These are phyloP conservation scores for Cercospora citrullina DNA, from an alignment of 2,329 filamentous ascomycete genomes.

Conservation along the genomic window DNA sequence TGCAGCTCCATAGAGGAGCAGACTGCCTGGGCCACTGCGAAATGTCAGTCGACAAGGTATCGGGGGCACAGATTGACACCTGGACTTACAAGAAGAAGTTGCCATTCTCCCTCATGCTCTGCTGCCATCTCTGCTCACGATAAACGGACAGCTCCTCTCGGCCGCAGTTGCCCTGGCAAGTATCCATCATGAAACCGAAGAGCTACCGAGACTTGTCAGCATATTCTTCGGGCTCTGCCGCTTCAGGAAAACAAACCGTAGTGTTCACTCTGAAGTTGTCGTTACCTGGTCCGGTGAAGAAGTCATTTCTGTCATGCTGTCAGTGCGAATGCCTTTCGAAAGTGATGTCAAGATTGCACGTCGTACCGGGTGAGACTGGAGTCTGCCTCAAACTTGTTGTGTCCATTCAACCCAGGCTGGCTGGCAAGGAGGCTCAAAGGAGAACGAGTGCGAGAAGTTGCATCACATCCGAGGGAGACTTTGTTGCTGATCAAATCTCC, in stretches of 20 bases:
- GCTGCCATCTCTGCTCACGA: constrained; percentile 44
- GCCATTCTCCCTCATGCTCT: constrained; percentile 41
- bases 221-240: neutral
- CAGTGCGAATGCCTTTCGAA: neutral
- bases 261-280: constrained; percentile 46
- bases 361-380: constrained; percentile 38
- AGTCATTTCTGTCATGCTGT: constrained; percentile 36
- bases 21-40: constrained; percentile 37
- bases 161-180: constrained; percentile 40
- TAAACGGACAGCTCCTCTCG: constrained; percentile 34
- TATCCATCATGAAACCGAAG: constrained; percentile 42
- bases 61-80: neutral
- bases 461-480: constrained; percentile 46
- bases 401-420: constrained; percentile 44
- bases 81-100: constrained; percentile 44
- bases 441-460: constrained; percentile 42
- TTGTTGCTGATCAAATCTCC: constrained; percentile 37
- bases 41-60: neutral
- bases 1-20: constrained; percentile 46
- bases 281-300: constrained; percentile 36
- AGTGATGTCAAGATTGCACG: neutral
- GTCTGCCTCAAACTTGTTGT: constrained; percentile 46
- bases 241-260: constrained; percentile 21
- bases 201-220: constrained; percentile 22
- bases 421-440: constrained; percentile 34